phyloP scores from a whole-genome alignment of 148 eudicot genomes.

The Oxyria digyna region DNA sequence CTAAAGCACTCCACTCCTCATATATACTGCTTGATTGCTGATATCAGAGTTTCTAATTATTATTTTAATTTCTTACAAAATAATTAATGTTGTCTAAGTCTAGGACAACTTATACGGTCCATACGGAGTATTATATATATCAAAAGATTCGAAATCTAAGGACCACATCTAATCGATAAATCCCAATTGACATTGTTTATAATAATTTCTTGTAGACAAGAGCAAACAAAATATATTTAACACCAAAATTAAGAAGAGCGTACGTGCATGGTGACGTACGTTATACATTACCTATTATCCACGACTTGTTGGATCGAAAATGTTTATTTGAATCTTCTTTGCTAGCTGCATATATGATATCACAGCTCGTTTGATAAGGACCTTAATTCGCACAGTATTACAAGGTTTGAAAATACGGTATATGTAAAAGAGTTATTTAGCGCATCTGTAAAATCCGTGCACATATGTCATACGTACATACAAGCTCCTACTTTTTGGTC shows the following conservation, averaged over 20 bases:
- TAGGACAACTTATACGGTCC: neutral
- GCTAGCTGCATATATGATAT: neutral
- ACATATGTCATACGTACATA: too few species aligned
- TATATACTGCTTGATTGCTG: too few species aligned
- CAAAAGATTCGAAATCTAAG: neutral
- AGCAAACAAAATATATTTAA: neutral
- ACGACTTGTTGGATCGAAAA: neutral
- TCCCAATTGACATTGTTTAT: neutral
- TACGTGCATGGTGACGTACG: slow-evolving; percentile 5
- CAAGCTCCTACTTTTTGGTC: too few species aligned
- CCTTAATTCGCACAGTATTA: neutral
- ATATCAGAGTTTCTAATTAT: too few species aligned
- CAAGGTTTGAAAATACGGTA: too few species aligned
- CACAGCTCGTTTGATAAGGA: neutral
- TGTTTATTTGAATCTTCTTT: neutral
- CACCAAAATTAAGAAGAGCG: neutral
- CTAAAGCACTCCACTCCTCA: too few species aligned
- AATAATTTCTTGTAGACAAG: neutral
- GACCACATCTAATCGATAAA: neutral
- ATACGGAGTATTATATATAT: neutral
- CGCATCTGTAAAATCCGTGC: too few species aligned
- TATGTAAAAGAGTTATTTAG: too few species aligned
- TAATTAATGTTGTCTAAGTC: neutral
- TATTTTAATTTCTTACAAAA: too few species aligned
- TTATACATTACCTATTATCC: neutral